phyloP scores from a whole-genome alignment of 768 basidiomycete genomes.

The Sutorius australiensis region DNA sequence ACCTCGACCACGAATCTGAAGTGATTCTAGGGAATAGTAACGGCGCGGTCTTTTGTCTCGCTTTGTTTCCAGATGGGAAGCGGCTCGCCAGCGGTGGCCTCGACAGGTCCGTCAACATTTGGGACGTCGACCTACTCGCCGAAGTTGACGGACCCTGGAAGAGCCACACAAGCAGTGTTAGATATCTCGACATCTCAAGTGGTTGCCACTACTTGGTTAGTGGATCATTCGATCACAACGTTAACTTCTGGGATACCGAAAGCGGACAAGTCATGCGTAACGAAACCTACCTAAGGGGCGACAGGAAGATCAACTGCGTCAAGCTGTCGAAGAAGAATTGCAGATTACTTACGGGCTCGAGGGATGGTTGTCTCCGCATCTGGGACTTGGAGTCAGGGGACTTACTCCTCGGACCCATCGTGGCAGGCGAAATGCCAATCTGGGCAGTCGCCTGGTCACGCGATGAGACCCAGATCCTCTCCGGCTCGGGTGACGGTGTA shows the following conservation, averaged over 20 bases:
- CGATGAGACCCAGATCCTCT: slow-evolving; percentile 26
- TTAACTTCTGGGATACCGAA: slow-evolving; percentile 30
- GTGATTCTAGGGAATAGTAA: slow-evolving; percentile 21
- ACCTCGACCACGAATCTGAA: slow-evolving; percentile 24
- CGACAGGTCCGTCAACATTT: slow-evolving; percentile 30
- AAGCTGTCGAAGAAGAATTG: slow-evolving; percentile 24
- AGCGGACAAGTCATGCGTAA: slow-evolving; percentile 24
- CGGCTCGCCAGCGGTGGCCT: slow-evolving; percentile 29
- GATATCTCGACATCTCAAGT: slow-evolving; percentile 26
- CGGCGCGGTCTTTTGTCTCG: slow-evolving; percentile 26
- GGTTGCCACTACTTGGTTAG: slow-evolving; percentile 29
- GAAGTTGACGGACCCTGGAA: slow-evolving; percentile 22
- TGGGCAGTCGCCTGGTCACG: slow-evolving; percentile 32
- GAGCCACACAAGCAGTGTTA: slow-evolving; percentile 24
- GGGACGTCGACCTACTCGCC: slow-evolving; percentile 24
- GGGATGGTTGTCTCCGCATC: slow-evolving; percentile 27
- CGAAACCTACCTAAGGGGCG: slow-evolving; percentile 20
- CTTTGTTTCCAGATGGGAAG: slow-evolving; percentile 25
- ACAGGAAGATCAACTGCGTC: slow-evolving; percentile 27
- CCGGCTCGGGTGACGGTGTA: slow-evolving; percentile 21
- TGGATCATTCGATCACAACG: slow-evolving; percentile 31
- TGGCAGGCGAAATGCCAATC: slow-evolving; percentile 18
- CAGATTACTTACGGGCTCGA: slow-evolving; percentile 29
- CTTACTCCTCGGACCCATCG: slow-evolving; percentile 26
- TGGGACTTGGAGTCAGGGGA: slow-evolving; percentile 27